Conservation (phyloP, 1,284 basidiomycete genomes). For the Ceratobasidium sp. region DNA sequence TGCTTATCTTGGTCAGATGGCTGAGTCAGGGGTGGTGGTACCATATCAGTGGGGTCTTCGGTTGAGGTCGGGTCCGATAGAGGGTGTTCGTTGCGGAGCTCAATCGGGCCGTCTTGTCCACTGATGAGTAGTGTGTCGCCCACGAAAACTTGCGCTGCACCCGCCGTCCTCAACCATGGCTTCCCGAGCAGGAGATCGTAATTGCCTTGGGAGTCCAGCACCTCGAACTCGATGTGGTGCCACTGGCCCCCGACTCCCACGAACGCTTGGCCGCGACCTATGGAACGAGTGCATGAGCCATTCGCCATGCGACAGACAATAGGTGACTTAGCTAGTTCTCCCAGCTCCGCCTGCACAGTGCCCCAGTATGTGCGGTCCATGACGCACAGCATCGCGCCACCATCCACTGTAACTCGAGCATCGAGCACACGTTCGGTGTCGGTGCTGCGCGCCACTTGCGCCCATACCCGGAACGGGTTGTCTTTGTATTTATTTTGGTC, state of each 20-base stretch:
- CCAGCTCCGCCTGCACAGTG: neutral
- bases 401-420: slow-evolving; percentile 15
- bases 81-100: too few species aligned
- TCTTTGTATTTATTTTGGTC: slow-evolving; percentile 12
- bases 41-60: too few species aligned
- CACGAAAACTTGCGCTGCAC: neutral
- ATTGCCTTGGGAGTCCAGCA: slow-evolving; percentile 3
- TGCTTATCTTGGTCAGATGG: neutral
- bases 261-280: neutral
- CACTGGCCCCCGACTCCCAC: neutral
- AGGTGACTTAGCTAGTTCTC: neutral
- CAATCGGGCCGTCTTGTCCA: too few species aligned
- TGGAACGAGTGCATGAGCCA: slow-evolving; percentile 7
- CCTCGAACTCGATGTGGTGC: slow-evolving; percentile 6
- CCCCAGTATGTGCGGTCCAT: slow-evolving; percentile 4
- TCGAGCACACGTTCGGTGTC: neutral
- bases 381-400: slow-evolving; percentile 29
- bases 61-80: too few species aligned
- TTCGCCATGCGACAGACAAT: slow-evolving; percentile 34
- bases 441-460: too few species aligned
- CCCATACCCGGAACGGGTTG: neutral
- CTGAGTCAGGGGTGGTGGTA: too few species aligned
- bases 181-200: slow-evolving; percentile 26
- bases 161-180: slow-evolving; percentile 5
- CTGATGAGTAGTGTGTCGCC: too few species aligned